Base-by-base conservation (phyloP, 352 stramenopile genomes). In the Pythium plurisporium region DNA sequence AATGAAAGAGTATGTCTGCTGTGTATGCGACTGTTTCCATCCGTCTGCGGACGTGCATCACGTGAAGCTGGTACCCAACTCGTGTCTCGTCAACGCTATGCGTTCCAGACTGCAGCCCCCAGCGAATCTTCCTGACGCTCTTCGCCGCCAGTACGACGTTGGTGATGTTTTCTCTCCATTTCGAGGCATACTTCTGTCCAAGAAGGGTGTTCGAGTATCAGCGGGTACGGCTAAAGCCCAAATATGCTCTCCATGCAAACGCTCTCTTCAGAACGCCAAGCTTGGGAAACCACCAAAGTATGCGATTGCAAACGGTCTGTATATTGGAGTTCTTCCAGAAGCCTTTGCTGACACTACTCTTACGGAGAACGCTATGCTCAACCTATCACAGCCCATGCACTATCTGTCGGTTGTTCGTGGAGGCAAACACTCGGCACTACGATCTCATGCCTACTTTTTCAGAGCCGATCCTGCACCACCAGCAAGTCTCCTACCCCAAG, bases 381-480 rank as follows among this genome's bases (percentile, higher is more conserved):
- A 69, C 37, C 49, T 69, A 15, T 23, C 49, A 6, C 55, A 69
- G 51, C 61, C 61, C 1, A 61, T 47, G 17, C 61, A 64, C 49
- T 69, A 49, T n/a, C 30, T 64, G 3, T 64, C 48, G 11, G 55
- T 61, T n/a, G 47, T 69, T 25, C 26, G 55, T 36, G 54, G 54
- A 17, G 49, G 61, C 2, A 52, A 53, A 23, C 61, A 61, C 36
- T 46, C 27, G 1, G 40, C 48, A 17, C 31, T 69, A 26, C 40
- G 55, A 19, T 64, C 55, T 19, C 54, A 64, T 34, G 54, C 61
- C 2, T 69, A 69, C 43, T 56, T 54, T n/a, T 69, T 69, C 19
- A 47, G 49, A 27, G 49, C 15, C 19, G 29, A 60, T 42, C 54
- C 54, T 34, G 43, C 42, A 19, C 34, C 61, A 48, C 41, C 53